Conservation (phyloP, 75 land plant genomes). For the Gnetum montanum region DNA sequence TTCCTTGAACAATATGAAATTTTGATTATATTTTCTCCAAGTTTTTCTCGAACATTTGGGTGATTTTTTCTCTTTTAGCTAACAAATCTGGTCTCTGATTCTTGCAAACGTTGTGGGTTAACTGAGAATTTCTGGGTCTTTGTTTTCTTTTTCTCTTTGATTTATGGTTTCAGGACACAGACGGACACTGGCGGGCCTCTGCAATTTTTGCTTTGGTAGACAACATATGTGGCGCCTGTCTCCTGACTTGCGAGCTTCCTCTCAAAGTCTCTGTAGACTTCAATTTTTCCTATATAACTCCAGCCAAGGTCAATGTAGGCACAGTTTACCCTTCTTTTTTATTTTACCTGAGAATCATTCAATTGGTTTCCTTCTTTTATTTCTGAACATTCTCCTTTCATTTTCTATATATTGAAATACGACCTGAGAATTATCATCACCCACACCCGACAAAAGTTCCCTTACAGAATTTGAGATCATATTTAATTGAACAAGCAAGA, state of each 20-base stretch:
- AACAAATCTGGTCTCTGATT: background rate
- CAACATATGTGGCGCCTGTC: conserved; percentile 14
- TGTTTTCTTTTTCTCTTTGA: too few relatives aligned
- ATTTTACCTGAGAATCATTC: background rate
- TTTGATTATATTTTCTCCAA: too few relatives aligned
- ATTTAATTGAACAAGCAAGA: too few relatives aligned
- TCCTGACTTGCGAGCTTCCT: conserved; percentile 2
- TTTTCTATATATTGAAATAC: too few relatives aligned
- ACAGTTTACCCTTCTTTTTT: background rate
- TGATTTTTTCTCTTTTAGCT: background rate
- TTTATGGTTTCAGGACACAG: conserved; percentile 11
- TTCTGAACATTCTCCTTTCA: too few relatives aligned
- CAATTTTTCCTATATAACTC: conserved; percentile 13
- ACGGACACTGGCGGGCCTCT: conserved; percentile 21
- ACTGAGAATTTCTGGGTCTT: background rate
- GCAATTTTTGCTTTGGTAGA: conserved; percentile 21
- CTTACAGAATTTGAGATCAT: too few relatives aligned
- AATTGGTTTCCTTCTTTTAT: background rate
- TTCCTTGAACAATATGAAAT: too few relatives aligned
- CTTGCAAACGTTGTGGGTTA: background rate
- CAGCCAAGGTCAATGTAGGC: conserved; percentile 11
- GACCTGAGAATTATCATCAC: too few relatives aligned
- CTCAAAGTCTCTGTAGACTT: conserved; percentile 23
- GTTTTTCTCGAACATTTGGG: too few relatives aligned
- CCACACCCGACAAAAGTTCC: too few relatives aligned